A percentile compares a stretch with the other conserved stretches of the same genome.
Conservation (phyloP, 352 stramenopile genomes). For the Globisporangium recalcitrans region DNA sequence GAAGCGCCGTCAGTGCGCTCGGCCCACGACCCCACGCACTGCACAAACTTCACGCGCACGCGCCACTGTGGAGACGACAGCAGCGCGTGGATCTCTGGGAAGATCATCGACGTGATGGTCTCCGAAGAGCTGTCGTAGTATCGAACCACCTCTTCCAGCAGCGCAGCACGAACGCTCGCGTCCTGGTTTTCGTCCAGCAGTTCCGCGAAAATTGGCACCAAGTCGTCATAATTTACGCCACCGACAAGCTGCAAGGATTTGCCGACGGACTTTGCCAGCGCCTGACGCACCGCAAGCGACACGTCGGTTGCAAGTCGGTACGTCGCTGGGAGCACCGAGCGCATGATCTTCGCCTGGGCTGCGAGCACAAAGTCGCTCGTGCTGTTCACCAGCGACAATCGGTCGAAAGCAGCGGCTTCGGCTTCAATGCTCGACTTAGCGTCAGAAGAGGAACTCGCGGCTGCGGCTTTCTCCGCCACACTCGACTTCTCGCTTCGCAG, state of each 20-base stretch:
- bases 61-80: slow-evolving; percentile 71
- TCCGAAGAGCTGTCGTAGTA: slow-evolving; percentile 68
- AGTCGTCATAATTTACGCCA: slow-evolving; percentile 66
- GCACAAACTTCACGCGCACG: slow-evolving; percentile 80
- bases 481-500: slow-evolving; percentile 21
- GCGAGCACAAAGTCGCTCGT: slow-evolving; percentile 41
- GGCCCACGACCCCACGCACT: slow-evolving; percentile 79
- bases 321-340: slow-evolving; percentile 70
- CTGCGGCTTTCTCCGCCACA: not conserved
- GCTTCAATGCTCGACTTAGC: slow-evolving; percentile 11
- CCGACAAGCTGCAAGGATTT: slow-evolving; percentile 67
- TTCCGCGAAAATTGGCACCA: slow-evolving; percentile 81
- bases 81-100: slow-evolving; percentile 63
- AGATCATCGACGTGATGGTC: slow-evolving; percentile 60
- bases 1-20: slow-evolving; percentile 52
- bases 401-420: slow-evolving; percentile 24
- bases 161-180: slow-evolving; percentile 61
- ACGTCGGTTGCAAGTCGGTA: slow-evolving; percentile 75
- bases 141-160: slow-evolving; percentile 79
- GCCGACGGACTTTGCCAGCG: slow-evolving; percentile 70
- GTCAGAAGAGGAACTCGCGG: not conserved
- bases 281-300: slow-evolving; percentile 67
- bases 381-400: slow-evolving; percentile 15
- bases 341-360: slow-evolving; percentile 75
- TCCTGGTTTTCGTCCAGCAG: slow-evolving; percentile 81